Conservation (phyloP, 1,284 basidiomycete genomes). For the Ceratobasidium sp. region DNA sequence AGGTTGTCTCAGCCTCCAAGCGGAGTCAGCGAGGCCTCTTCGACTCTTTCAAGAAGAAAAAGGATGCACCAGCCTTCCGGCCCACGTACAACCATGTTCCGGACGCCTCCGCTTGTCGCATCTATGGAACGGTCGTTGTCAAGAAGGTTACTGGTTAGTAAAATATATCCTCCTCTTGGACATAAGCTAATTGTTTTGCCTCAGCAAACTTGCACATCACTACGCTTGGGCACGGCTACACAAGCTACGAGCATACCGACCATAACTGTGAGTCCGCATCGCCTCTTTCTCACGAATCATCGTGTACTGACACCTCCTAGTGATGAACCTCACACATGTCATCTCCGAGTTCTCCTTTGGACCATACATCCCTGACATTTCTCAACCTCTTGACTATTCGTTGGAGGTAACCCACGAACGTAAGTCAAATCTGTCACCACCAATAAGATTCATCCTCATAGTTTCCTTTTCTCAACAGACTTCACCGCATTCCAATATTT, state of each 20-base stretch:
- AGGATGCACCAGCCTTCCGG: conserved; percentile 62
- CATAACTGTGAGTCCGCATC: conserved; percentile 69
- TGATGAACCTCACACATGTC: conserved; percentile 97
- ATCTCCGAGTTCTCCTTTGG: conserved; percentile 98
- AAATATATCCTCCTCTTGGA: background rate
- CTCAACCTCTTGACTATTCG: conserved; percentile 92
- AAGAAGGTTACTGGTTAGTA: conserved; percentile 86
- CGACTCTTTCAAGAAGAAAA: conserved; percentile 62
- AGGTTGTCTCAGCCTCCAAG: conserved; percentile 71
- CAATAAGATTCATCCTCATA: background rate
- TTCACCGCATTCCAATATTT: conserved; percentile 98
- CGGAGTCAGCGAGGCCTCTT: conserved; percentile 76
- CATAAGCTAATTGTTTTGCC: background rate
- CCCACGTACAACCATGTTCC: conserved; percentile 77
- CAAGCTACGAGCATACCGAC: conserved; percentile 86
- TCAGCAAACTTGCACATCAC: conserved; percentile 90
- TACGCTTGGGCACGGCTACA: conserved; percentile 93
- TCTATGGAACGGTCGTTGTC: conserved; percentile 85
- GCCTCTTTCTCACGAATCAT: background rate
- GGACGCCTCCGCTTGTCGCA: conserved; percentile 79
- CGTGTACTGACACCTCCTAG: conserved; percentile 57
- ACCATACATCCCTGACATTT: conserved; percentile 94
- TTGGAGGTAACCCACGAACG: conserved; percentile 84
- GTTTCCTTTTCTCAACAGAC: conserved; percentile 55
- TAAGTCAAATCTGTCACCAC: conserved; percentile 59